A percentile compares a stretch with the other conserved stretches of the same genome.
Conservation (phyloP, 1,284 basidiomycete species). For the Meripilus lineatus region DNA sequence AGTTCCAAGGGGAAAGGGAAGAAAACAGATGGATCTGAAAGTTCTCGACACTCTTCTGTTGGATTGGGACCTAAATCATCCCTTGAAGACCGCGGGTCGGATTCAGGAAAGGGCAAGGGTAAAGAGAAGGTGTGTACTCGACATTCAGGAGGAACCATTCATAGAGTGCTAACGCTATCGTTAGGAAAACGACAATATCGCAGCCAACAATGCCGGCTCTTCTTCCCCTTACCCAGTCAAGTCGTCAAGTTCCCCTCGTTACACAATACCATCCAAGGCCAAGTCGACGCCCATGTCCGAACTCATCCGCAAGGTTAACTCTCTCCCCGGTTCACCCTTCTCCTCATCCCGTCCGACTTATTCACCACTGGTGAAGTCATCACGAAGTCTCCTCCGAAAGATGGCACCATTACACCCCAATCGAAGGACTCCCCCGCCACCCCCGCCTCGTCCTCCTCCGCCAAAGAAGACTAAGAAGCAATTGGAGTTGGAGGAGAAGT, state of each 20-base stretch:
- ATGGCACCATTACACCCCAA: slow-evolving; percentile 74
- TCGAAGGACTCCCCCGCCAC: slow-evolving; percentile 62
- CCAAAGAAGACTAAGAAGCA: slow-evolving; percentile 75
- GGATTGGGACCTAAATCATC: background rate
- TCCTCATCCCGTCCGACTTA: slow-evolving; percentile 41
- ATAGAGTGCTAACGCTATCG: background rate
- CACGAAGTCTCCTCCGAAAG: slow-evolving; percentile 50
- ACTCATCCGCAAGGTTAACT: slow-evolving; percentile 65
- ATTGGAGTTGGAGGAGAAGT: slow-evolving; percentile 65
- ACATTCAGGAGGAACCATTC: background rate
- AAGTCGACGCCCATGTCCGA: slow-evolving; percentile 64
- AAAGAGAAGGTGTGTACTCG: background rate
- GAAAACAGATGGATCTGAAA: background rate
- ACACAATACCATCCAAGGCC: too few relatives aligned
- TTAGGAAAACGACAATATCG: background rate
- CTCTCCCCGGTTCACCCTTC: slow-evolving; percentile 58
- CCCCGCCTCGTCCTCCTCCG: slow-evolving; percentile 57
- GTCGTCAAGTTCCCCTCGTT: slow-evolving; percentile 13
- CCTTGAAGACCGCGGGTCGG: background rate
- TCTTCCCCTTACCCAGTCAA: background rate
- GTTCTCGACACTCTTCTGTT: background rate
- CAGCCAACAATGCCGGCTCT: background rate
- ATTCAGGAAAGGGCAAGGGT: background rate
- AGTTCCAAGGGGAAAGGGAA: background rate
- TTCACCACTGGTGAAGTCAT: slow-evolving; percentile 62